A percentile compares a stretch with the other conserved stretches of the same genome.
Evolutionary conservation across 2,329 filamentous ascomycete genomes (phyloP).

Genomic region (Fusarium nisikadoi): DNA sequence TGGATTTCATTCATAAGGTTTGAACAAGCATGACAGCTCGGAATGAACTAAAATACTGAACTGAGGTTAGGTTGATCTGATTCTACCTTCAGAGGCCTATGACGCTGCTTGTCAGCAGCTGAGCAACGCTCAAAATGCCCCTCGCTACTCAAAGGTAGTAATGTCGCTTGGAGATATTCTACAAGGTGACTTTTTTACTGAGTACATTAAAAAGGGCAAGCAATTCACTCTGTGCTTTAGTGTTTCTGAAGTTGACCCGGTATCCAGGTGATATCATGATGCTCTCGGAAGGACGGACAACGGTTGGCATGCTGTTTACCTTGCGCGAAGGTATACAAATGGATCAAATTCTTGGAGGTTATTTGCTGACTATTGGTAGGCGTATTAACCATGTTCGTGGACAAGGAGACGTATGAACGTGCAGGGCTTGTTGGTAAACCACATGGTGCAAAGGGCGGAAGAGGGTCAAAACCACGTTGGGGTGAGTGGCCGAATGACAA

Average conservation of each 20-base stretch:
- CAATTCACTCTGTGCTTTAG: fast-evolving
- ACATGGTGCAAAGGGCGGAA: constrained; percentile 66
- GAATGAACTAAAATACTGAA: background rate
- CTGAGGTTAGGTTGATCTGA: constrained; percentile 66
- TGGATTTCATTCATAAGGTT: constrained; percentile 77
- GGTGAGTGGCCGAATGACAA: constrained; percentile 58
- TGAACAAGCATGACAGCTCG: background rate
- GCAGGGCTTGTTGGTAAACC: constrained; percentile 82
- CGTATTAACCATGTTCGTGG: constrained; percentile 78
- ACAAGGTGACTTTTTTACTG: constrained; percentile 80
- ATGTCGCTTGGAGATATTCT: constrained; percentile 80
- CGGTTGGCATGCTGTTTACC: constrained; percentile 77
- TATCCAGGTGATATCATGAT: constrained; percentile 78
- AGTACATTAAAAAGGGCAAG: constrained; percentile 82
- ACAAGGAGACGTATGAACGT: constrained; percentile 83
- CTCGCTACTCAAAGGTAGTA: constrained; percentile 73
- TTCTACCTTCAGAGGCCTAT: constrained; percentile 75
- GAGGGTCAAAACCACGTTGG: constrained; percentile 76
- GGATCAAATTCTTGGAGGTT: background rate
- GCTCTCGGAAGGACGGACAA: constrained; percentile 80
- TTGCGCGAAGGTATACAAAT: constrained; percentile 70
- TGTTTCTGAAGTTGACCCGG: background rate
- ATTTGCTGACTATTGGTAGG: constrained; percentile 57
- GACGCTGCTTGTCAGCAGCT: constrained; percentile 65
- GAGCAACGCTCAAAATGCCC: constrained; percentile 48